Evolutionary conservation across 106 monocot genomes (phyloP), one percentile per base, ranked within the genome.

Genomic region (Gastrodia elata): DNA sequence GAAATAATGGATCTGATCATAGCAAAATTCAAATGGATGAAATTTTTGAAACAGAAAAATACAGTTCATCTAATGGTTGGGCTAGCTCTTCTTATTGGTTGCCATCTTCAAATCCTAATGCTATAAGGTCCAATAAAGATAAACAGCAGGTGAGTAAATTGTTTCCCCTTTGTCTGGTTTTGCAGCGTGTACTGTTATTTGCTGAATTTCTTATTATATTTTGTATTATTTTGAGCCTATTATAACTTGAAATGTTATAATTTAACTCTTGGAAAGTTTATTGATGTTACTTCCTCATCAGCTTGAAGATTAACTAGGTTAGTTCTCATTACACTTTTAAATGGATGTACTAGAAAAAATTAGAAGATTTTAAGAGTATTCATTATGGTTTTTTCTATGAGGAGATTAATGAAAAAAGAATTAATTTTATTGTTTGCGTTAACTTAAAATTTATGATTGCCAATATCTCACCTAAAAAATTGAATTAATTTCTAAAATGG

Each of bases 41-140:
- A 38, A 78, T 85, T 39, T 87, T 92, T 85, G 87, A 95, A 75
- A 77, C 61, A 46, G 85, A 95, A 77, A 92, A 79, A 39, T 87
- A 79, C 59, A 48, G 71, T 37, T 72, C 87, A 68, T 80, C 85
- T 3, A 34, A 52, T 84, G 95, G 92, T 68, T 95, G 95, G 95
- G 68, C 70, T 43, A 75, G 68, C 68, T 71, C 32, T 79, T 82
- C 84, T 39, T 5, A 52, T 65, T 7, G 24, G 67, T 35, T 68
- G 36, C 81, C 83, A 77, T 55, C 42, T 34, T 65, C 74, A 41
- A 42, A 57, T 68, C 70, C 69, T 10, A 56, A 44, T 39, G 67
- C 67, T 16, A 22, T 41, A 36, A 15, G n/a, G 10, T 11, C 26
- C 61, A 68, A 32, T 32, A 74, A 80, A 64, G 77, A 25, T 68